Conservation (phyloP, 345 rosid genomes). For the Lumnitzera littorea region DNA sequence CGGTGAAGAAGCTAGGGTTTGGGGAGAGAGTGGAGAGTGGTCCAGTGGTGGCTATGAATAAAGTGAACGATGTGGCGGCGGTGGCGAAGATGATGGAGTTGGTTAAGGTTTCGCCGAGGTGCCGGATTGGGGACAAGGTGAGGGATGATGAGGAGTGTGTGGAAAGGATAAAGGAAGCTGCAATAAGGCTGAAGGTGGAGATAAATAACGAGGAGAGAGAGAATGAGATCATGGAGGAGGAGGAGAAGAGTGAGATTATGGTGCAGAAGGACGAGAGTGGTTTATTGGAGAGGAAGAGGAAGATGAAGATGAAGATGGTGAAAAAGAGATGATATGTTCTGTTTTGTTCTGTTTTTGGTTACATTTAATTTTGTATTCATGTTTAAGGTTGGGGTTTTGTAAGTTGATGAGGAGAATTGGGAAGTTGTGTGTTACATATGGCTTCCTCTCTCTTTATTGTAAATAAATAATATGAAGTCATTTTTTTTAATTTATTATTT, state of each 20-base stretch:
- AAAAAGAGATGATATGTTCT: neutral
- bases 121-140: neutral
- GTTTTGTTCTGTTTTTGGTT: too few relatives aligned
- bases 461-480: too few relatives aligned
- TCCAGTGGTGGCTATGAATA: constrained; percentile 1
- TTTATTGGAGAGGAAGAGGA: neutral
- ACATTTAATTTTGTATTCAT: too few relatives aligned
- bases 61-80: constrained; percentile 5
- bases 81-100: constrained; percentile 12
- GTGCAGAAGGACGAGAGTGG: neutral
- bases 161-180: neutral
- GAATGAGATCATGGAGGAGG: neutral
- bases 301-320: neutral
- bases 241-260: neutral
- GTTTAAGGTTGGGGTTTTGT: too few relatives aligned
- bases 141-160: neutral
- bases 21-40: neutral
- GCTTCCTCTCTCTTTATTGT: too few relatives aligned
- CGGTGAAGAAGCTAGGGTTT: neutral
- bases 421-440: too few relatives aligned
- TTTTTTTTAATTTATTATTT: too few relatives aligned
- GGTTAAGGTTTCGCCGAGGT: neutral
- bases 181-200: constrained; percentile 3
- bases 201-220: neutral
- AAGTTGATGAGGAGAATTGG: too few relatives aligned